Conservation (phyloP, 192 early-diverging fungal species). For the Helicostylum pulchrum region DNA sequence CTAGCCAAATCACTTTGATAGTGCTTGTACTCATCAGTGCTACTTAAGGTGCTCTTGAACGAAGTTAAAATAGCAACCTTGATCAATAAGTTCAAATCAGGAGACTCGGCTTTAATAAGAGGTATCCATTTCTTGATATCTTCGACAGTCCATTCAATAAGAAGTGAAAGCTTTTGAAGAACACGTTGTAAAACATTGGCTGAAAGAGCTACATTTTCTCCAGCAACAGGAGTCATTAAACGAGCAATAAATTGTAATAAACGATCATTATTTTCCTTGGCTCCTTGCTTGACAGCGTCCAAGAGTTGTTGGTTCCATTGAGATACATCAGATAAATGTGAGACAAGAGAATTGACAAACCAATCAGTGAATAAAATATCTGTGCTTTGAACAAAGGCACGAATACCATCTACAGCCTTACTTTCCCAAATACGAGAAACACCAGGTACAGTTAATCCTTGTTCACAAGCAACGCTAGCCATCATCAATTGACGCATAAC, state of each 20-base stretch:
- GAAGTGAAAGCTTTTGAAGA: neutral
- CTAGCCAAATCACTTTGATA: conserved; percentile 31
- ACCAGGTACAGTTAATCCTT: conserved; percentile 28
- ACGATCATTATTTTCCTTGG: neutral
- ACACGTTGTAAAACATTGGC: conserved; percentile 7
- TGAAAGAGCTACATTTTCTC: neutral
- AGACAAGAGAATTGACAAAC: neutral
- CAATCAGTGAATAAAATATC: conserved; percentile 5
- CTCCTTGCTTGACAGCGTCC: neutral
- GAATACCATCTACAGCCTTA: conserved; percentile 6
- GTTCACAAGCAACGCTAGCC: conserved; percentile 33
- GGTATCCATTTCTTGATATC: conserved; percentile 5
- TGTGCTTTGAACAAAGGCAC: conserved; percentile 14
- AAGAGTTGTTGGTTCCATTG: conserved; percentile 3
- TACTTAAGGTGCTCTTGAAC: conserved; percentile 18
- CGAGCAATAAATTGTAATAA: neutral
- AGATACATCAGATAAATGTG: neutral
- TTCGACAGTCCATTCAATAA: neutral
- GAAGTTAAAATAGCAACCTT: conserved; percentile 26
- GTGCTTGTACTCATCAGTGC: conserved; percentile 11
- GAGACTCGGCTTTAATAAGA: conserved; percentile 1
- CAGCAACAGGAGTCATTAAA: neutral
- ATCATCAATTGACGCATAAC: conserved; percentile 32
- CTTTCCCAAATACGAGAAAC: conserved; percentile 23
- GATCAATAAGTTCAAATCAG: neutral